Base-by-base conservation (phyloP, 1,284 basidiomycete genomes). In the Fomitopsis pinicola region DNA sequence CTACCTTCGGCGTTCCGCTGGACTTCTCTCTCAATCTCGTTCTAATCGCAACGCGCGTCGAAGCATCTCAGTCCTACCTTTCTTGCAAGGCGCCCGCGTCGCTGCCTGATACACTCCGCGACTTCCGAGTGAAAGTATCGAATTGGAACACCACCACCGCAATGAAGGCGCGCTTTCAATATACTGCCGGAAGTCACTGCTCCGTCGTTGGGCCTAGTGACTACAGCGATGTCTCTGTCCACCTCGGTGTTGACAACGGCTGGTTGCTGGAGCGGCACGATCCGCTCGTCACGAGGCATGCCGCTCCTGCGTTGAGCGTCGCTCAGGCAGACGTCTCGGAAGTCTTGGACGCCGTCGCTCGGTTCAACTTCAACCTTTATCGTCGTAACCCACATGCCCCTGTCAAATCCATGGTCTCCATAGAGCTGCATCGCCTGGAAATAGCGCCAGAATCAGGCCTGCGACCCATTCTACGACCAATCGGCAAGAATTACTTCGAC, bases 281-380 rank as follows among this genome's bases (percentile, higher is more conserved):
- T 19, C 58, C 58, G 10, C 58, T 59, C 22, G 22, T n/a, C 7
- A 10, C 36, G 15, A 53, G 48, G 26, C 48, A 52, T 30, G 33
- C 58, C 19, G 40, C n/a, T 6, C 45, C 19, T 26, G 9, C 52
- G 3, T 12, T 59, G 15, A 36, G 26, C 22, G 42, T 59, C 26
- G 14, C 15, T 3, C 46, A 48, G n/a, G 38, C 15, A 6, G 28
- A 46, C 12, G 14, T 59, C 10, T 50, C 58, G 30, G 48, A 59
- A 8, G 26, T 42, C 6, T 45, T 59, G 33, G 48, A 59, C 19
- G 58, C 58, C 10, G 48, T 53, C 42, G 17, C 58, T 8, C 38
- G n/a, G 10, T 59, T 52, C 38, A 59, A 59, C 38, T 53, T 40
- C 36, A 12, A 59, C 26, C 48, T 59, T 9, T 59, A 59, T 19